These are phyloP conservation scores for Eustoma russellianum DNA, from an alignment of 257 asterid genomes.

Conservation along the genomic window DNA sequence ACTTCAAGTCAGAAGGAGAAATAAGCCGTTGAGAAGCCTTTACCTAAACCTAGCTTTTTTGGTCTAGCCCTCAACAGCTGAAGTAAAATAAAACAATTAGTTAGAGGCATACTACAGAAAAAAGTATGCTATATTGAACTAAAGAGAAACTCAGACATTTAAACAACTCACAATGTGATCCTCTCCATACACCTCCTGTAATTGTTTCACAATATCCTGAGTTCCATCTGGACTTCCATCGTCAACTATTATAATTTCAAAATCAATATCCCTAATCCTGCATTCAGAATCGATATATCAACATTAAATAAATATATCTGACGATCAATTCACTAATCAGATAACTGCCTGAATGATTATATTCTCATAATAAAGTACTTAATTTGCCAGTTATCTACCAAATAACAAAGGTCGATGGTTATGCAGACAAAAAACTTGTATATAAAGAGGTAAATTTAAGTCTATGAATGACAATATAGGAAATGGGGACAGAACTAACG, in stretches of 20 bases:
- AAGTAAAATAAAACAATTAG: conserved; percentile 21
- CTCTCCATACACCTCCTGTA: conserved; percentile 81
- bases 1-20: conserved; percentile 4
- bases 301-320: too few relatives aligned
- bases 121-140: neutral
- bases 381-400: neutral
- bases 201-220: conserved; percentile 82
- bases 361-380: too few relatives aligned
- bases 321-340: too few relatives aligned
- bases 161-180: conserved; percentile 62
- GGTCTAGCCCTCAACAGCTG: conserved; percentile 90
- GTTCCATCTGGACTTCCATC: conserved; percentile 84
- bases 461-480: neutral
- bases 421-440: too few relatives aligned
- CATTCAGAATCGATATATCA: too few relatives aligned
- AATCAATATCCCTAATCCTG: conserved; percentile 60
- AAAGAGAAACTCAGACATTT: neutral
- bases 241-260: conserved; percentile 83
- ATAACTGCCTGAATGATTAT: too few relatives aligned
- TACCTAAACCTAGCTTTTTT: conserved; percentile 91
- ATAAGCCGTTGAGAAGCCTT: conserved; percentile 11
- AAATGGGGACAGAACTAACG: conserved; percentile 20
- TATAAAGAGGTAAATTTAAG: too few relatives aligned
- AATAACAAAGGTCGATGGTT: neutral
- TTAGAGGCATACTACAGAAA: conserved; percentile 4